Percentiles rank a stretch among this genome's conserved stretches.
phyloP scores from a whole-genome alignment of 495 filamentous ascomycete genomes.

The Aspergillus heteromorphus region DNA sequence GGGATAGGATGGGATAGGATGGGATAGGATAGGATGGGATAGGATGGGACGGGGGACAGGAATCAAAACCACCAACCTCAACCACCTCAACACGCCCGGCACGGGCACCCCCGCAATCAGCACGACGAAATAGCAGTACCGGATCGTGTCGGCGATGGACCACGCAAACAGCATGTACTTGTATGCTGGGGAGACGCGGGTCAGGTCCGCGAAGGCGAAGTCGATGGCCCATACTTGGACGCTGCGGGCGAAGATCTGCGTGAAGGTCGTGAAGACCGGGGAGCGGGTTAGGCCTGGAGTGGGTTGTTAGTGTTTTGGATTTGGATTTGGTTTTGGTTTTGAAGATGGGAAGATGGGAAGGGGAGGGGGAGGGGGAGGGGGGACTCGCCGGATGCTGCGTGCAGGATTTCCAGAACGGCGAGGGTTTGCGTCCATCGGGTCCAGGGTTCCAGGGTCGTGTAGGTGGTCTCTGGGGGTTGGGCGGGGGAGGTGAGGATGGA shows the following conservation, averaged over 20 bases:
- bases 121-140: slow-evolving; percentile 49
- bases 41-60: not conserved
- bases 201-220: slow-evolving; percentile 33
- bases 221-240: slow-evolving; percentile 51
- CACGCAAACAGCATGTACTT: slow-evolving; percentile 48
- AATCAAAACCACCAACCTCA: slow-evolving; percentile 23
- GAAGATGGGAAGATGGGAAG: not conserved
- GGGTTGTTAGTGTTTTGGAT: not conserved
- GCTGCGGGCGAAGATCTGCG: slow-evolving; percentile 48
- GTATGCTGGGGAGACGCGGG: slow-evolving; percentile 30
- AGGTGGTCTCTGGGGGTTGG: slow-evolving; percentile 8
- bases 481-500: slow-evolving; percentile 8
- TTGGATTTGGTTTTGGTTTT: slow-evolving; percentile 15
- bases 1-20: not conserved
- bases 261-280: slow-evolving; percentile 48
- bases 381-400: slow-evolving; percentile 44
- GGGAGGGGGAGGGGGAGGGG: not conserved
- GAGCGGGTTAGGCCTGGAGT: slow-evolving; percentile 44
- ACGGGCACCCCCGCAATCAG: slow-evolving; percentile 23
- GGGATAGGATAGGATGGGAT: not conserved
- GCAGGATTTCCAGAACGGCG: slow-evolving; percentile 27
- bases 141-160: slow-evolving; percentile 44
- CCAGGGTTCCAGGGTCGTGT: slow-evolving; percentile 25
- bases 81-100: slow-evolving; percentile 35
- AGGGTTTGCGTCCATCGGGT: slow-evolving; percentile 27